Evolutionary conservation across 2,329 filamentous ascomycete genomes (phyloP), one percentile per base, ranked within the genome.

Genomic region (Ophiocordyceps polyrhachis-furcata): DNA sequence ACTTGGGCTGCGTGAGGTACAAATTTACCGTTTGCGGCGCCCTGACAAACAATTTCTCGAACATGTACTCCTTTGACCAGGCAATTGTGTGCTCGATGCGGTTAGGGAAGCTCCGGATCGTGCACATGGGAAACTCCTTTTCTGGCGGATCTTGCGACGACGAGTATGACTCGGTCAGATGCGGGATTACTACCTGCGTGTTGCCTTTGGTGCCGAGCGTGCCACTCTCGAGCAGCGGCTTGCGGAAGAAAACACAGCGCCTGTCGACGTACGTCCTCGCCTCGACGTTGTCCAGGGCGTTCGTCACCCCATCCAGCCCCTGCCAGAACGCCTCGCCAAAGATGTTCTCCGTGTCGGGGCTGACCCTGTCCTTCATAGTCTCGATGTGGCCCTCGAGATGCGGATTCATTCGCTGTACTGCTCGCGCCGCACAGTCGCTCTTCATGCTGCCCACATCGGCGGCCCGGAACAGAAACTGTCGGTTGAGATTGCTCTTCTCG

Each of bases 131-230:
- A 73, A 98, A 96, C 1, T 91, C 93, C 67, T 95, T 87, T 71
- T 98, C 93, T 0, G 91, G 91, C 1, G 91, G 91, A 60, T 98
- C 93, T 60, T 95, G 89, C 19, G 91, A 96, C 4, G 69, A 73
- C 1, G 91, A 95, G 68, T 98, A 98, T 1, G 91, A 96, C 63
- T 98, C 93, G 1, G 91, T 96, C 50, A 95, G 67, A 53, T 78
- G 75, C 12, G 91, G 93, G 46, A 98, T 73, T 43, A 98, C 79
- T 48, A 98, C 91, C 58, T 98, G 91, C 7, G 87, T 94, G 67
- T 98, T 98, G 56, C 91, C 91, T 71, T 98, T 98, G 47, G 93
- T 96, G 44, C 91, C 91, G n/a, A 98, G 76, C 32, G 91, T 98
- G 51, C 91, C 91, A 58, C 88, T 95, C 70, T 98, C 91, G 11